Conservation (phyloP, 768 basidiomycete species). For the Boletus fagicola region DNA sequence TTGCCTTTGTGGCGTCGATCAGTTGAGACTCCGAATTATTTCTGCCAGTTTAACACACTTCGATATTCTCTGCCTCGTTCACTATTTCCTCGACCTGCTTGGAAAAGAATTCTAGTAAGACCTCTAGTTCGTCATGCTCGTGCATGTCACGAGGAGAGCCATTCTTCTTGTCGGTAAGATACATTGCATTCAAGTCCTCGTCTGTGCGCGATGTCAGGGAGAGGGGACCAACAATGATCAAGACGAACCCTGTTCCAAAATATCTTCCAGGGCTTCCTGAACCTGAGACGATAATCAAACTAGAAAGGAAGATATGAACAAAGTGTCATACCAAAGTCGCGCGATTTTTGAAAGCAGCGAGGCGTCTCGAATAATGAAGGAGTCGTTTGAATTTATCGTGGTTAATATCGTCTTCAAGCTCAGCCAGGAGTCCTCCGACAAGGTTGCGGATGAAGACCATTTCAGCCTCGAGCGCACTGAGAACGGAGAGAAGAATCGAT, state of each 20-base stretch:
- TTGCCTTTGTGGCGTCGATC: constrained; percentile 44
- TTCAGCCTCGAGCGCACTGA: constrained; percentile 93
- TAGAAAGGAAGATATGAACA: neutral
- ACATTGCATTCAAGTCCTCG: constrained; percentile 94
- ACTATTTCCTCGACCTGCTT: constrained; percentile 98
- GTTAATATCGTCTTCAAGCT: constrained; percentile 94
- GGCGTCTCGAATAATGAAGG: constrained; percentile 86
- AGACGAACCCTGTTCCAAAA: constrained; percentile 76
- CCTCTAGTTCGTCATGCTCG: constrained; percentile 92
- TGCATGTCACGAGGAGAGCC: constrained; percentile 54
- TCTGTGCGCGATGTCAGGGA: constrained; percentile 46
- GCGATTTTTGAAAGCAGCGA: constrained; percentile 87
- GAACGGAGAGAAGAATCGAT: constrained; percentile 85
- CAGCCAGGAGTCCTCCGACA: constrained; percentile 85
- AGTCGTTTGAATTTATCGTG: constrained; percentile 91
- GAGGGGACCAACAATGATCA: neutral
- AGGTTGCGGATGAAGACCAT: constrained; percentile 92
- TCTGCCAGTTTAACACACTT: constrained; percentile 44
- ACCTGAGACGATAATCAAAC: constrained; percentile 48
- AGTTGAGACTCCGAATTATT: neutral
- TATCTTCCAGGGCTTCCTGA: constrained; percentile 86
- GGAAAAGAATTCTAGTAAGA: constrained; percentile 89
- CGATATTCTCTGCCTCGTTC: constrained; percentile 85
- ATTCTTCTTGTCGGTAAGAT: constrained; percentile 82
- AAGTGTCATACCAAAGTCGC: constrained; percentile 64